These are phyloP conservation scores for Corchorus capsularis DNA, from an alignment of 345 rosid genomes.

Conservation along the genomic window DNA sequence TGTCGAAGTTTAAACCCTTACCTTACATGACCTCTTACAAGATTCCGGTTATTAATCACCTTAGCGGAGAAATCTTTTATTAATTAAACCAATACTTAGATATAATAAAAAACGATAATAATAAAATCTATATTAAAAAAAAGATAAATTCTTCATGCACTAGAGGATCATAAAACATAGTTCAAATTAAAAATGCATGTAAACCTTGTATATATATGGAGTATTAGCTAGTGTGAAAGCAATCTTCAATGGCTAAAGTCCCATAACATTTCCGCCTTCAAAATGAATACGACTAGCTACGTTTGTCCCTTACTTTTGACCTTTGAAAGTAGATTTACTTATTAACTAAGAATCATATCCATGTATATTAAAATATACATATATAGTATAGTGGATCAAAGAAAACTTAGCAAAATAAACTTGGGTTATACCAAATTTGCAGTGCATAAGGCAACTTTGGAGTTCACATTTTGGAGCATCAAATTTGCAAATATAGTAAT, in stretches of 20 bases:
- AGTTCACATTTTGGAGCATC: constrained; percentile 16
- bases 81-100: too few species aligned
- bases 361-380: too few species aligned
- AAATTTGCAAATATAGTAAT: background rate
- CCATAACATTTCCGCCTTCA: background rate
- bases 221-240: background rate
- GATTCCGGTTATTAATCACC: too few species aligned
- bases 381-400: background rate
- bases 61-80: too few species aligned
- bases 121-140: too few species aligned
- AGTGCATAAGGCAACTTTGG: background rate
- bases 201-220: too few species aligned
- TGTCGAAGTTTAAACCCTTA: background rate
- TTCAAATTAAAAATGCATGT: background rate
- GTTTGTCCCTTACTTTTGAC: background rate
- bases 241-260: background rate
- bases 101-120: too few species aligned
- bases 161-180: background rate
- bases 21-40: background rate
- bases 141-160: background rate
- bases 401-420: background rate
- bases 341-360: background rate
- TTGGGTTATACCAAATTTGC: background rate
- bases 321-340: constrained; percentile 1
- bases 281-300: background rate